Base-by-base conservation (phyloP, 2,329 filamentous ascomycete species). In the Plenodomus tracheiphilus region DNA sequence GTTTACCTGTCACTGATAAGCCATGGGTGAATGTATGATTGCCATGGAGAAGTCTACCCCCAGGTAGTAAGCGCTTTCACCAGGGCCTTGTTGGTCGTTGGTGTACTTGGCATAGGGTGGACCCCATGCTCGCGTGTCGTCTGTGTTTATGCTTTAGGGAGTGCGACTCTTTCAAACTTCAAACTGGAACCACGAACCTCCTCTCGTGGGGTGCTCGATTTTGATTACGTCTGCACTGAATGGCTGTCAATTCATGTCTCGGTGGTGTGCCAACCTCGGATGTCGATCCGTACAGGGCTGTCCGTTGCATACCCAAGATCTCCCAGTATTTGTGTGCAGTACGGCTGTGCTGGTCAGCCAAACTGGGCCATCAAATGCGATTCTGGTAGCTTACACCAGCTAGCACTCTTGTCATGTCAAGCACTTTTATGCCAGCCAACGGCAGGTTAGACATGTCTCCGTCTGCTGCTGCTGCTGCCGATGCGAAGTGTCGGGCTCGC, bases 321-420 rank as follows among this genome's bases (percentile, higher is more conserved):
- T 47, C 93, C 94, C 9, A 99, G 77, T 45, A 99, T 97, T 72
- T 99, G 94, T 32, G 94, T 97, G 65, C 91, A 97, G 69, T 97
- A 97, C 58, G 94, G 94, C 91, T 97, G 65, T 13, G 47, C 5
- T 7, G 32, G 47, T 72, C 30, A 72, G 65, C 47, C 11, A n/a
- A 30, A n/a, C n/a, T 9, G 2, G 18, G n/a, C 10, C 32, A 4
- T 4, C n/a, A 2, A 3, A 11, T 16, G 4, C 22, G 10, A 7
- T 0, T 10, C 9, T 16, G 13, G 1, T 1, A 2, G 81, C 87
- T 75, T 79, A 97, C 93, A 48, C 94, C 94, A 55, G 94, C 94
- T 56, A 99, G 77, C 1, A 99, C 94, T 75, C 94, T 84, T 3
- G 93, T 97, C 91, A 99, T 95, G 71, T 99, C 94, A 54, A 99